Base-by-base conservation (phyloP, 106 monocot genomes). In the Dioscorea zingiberensis region DNA sequence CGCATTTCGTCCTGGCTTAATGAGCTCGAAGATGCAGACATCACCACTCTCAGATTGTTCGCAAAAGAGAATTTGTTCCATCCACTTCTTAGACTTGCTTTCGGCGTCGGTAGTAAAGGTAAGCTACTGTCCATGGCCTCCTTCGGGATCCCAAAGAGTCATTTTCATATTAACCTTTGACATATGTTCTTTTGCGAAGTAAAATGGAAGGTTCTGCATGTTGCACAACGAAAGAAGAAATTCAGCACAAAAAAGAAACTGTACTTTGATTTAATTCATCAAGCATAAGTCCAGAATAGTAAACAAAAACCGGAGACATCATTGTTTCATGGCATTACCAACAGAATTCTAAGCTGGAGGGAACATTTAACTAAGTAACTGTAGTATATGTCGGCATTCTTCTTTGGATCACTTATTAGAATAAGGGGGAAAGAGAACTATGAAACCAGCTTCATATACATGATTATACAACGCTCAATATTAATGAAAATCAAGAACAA, bases 61-160 rank as follows among this genome's bases (percentile, higher is more conserved):
- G 14, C 47, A 13, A 4, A 18, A 15, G 64, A 44, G 25, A 64
- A 47, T 16, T 48, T 64, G 48, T 13, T 8, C 64, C 64, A 47
- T 15, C 64, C 64, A n/a, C 16, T 16, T 17, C 23, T 48, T 23
- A 64, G n/a, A 48, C 64, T 24, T 2, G 29, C 23, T n/a, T n/a
- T 24, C 48, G 23, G 3, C 15, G 12, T 14, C 24, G 17, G 24
- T 27, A 24, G 25, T 18, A 64, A 18, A 64, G 9, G 48, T 16
- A 46, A 7, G 25, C 48, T 3, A 64, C 64, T 3, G 12, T 45
- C 64, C 64, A 64, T 48, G 48, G 25, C 64, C 25, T 64, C 25
- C 47, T 0, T 64, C 16, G 3, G 47, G 64, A 48, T 64, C 48
- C 64, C 64, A 64, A 26, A 64, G 64, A 13, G 48, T 64, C 64